phyloP scores from a whole-genome alignment of 192 early-diverging fungal genomes.

The Haplosporangium gracile region DNA sequence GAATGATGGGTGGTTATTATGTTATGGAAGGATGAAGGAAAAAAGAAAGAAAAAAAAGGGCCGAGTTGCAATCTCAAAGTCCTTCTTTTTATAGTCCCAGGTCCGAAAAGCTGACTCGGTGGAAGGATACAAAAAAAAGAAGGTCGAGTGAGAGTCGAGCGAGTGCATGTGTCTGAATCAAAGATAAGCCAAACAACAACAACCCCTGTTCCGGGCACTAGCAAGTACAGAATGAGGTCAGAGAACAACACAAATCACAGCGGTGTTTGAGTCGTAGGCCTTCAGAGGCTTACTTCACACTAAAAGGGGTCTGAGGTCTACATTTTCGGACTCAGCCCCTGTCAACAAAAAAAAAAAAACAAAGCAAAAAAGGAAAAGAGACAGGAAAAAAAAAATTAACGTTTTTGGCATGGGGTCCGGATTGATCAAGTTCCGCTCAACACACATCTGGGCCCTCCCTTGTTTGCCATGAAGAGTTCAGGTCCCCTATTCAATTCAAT shows the following conservation, averaged over 20 bases:
- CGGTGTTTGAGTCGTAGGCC: not conserved
- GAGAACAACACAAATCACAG: not conserved
- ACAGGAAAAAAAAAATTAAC: too few relatives aligned
- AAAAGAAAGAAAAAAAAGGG: not conserved
- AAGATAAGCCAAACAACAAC: not conserved
- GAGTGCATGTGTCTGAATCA: not conserved
- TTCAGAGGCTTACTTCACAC: not conserved
- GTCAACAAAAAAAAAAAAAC: too few relatives aligned
- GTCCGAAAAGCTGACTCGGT: not conserved
- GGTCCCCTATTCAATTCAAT: not conserved
- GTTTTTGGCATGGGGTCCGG: not conserved
- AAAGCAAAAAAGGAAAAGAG: too few relatives aligned
- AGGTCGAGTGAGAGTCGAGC: not conserved
- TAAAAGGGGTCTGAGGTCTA: too few relatives aligned
- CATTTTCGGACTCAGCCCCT: constrained; percentile 1
- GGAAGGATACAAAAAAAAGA: not conserved
- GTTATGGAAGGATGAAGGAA: constrained; percentile 4
- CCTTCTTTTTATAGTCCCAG: not conserved
- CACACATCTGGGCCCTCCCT: not conserved
- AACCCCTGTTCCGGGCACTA: not conserved
- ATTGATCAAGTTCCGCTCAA: not conserved
- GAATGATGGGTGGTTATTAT: constrained; percentile 41
- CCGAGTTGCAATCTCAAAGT: constrained; percentile 2
- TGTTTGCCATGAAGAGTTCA: not conserved
- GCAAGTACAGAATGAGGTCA: not conserved